A percentile compares a stretch with the other conserved stretches of the same genome.
Conservation (phyloP, 2,329 filamentous ascomycete species). For the Ceratocystis papillata region DNA sequence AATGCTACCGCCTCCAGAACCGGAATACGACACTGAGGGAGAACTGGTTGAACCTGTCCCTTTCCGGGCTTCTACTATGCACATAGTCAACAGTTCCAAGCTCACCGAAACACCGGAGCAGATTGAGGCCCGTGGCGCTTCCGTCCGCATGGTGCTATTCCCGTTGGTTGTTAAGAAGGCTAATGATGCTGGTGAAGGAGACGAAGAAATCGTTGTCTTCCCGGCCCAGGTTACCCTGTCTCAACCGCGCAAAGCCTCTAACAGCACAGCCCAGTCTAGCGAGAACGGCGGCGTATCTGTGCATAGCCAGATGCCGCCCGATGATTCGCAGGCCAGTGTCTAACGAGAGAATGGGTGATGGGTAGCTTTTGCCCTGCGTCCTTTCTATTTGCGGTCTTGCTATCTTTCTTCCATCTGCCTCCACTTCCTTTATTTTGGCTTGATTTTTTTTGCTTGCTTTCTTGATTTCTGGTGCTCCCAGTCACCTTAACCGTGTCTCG, state of each 20-base stretch:
- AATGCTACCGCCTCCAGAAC: constrained; percentile 91
- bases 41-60: constrained; percentile 77
- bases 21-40: constrained; percentile 87
- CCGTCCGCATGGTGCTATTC: constrained; percentile 88
- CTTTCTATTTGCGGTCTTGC: constrained; percentile 20
- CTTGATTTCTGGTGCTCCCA: constrained; percentile 17
- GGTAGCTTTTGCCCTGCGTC: too few relatives aligned
- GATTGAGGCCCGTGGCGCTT: constrained; percentile 61
- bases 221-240: constrained; percentile 87
- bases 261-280: constrained; percentile 39
- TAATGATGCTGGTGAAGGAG: constrained; percentile 73
- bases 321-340: constrained; percentile 31
- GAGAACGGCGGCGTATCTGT: constrained; percentile 40
- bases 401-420: neutral
- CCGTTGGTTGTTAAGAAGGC: constrained; percentile 94
- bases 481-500: constrained; percentile 6
- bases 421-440: neutral
- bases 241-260: constrained; percentile 33
- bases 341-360: constrained; percentile 24
- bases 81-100: constrained; percentile 82
- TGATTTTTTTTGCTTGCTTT: constrained; percentile 5
- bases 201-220: constrained; percentile 90
- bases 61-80: constrained; percentile 66
- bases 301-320: constrained; percentile 28
- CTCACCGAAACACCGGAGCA: constrained; percentile 56